Evolutionary conservation across 164 flowering plant genomes (phyloP).

Genomic region (Vitis rotundifolia): DNA sequence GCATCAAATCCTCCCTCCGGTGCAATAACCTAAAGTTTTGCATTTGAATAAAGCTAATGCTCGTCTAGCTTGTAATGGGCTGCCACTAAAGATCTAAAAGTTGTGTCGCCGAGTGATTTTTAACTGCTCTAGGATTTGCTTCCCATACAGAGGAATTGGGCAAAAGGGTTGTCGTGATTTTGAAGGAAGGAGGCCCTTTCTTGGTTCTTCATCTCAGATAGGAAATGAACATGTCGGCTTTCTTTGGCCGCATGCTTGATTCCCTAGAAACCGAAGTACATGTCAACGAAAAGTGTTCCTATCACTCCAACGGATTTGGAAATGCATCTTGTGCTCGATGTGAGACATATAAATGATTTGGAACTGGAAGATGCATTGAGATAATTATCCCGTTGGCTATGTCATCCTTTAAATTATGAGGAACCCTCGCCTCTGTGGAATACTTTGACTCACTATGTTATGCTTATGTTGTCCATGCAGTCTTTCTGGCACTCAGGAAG

Average conservation of each 20-base stretch:
- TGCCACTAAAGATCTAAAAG: slow-evolving; percentile 50
- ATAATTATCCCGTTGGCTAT: too few relatives aligned
- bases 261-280: background rate
- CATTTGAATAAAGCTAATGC: slow-evolving; percentile 58
- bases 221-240: slow-evolving; percentile 73
- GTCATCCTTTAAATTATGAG: too few relatives aligned
- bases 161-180: slow-evolving; percentile 38
- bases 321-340: too few relatives aligned
- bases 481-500: too few relatives aligned
- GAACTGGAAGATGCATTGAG: too few relatives aligned
- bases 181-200: slow-evolving; percentile 54
- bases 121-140: slow-evolving; percentile 47
- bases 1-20: slow-evolving; percentile 57
- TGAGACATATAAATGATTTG: too few relatives aligned
- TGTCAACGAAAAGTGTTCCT: too few relatives aligned
- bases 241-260: slow-evolving; percentile 64
- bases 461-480: too few relatives aligned
- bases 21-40: slow-evolving; percentile 46
- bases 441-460: too few relatives aligned
- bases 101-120: slow-evolving; percentile 56
- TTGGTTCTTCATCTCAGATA: slow-evolving; percentile 65
- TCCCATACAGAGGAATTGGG: slow-evolving; percentile 58
- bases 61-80: slow-evolving; percentile 59
- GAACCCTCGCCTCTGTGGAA: too few relatives aligned
- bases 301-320: too few relatives aligned